Conservation (phyloP, 2,329 filamentous ascomycete species). For the Pseudocercospora fijiensis region DNA sequence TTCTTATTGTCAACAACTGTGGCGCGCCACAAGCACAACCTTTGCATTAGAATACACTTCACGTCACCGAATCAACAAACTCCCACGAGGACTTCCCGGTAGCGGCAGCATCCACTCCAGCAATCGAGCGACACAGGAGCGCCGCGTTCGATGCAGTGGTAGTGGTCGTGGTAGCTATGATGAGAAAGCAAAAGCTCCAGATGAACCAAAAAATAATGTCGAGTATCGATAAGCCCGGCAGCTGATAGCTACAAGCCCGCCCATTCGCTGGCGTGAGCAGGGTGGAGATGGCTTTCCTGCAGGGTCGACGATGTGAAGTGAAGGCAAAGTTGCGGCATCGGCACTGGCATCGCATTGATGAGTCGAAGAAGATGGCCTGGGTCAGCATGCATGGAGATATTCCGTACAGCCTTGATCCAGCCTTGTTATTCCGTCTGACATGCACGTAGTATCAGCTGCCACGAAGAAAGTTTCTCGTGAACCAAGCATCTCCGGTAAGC, state of each 20-base stretch:
- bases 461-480: not conserved
- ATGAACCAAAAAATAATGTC: constrained; percentile 3
- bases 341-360: not conserved
- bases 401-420: not conserved
- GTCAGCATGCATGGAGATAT: not conserved
- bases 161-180: not conserved
- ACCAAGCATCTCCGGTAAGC: not conserved
- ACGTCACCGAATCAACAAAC: constrained; percentile 1
- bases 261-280: not conserved
- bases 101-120: not conserved
- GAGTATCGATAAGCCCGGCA: not conserved
- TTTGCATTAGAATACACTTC: no score
- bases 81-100: constrained; percentile 6
- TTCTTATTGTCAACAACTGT: constrained; percentile 4
- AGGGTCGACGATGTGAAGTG: not conserved
- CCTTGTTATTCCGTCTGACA: not conserved
- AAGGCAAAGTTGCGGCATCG: not conserved
- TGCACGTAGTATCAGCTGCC: not conserved
- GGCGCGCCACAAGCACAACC: not conserved
- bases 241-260: not conserved
- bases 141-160: not conserved
- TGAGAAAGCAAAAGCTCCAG: not conserved
- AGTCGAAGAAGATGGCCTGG: not conserved
- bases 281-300: not conserved
- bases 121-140: not conserved